These are phyloP conservation scores for Poa pratensis DNA, from an alignment of 176 grass and related monocot species.

Conservation along the genomic window DNA sequence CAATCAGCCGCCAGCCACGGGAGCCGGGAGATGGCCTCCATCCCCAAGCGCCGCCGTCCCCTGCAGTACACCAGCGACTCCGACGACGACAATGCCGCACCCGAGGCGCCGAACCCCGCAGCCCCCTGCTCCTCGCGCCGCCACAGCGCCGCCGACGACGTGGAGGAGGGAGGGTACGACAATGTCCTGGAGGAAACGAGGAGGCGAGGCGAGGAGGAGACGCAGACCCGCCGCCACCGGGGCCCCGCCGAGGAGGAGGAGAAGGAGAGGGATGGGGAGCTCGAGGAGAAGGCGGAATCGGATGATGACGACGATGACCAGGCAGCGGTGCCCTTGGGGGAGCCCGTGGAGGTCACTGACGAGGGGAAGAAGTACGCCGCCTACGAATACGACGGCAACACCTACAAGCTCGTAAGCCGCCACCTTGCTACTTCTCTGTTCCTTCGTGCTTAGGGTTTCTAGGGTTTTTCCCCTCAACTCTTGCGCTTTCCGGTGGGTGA, in stretches of 20 bases:
- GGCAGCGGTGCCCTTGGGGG: slow-evolving; percentile 64
- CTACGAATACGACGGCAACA: slow-evolving; percentile 84
- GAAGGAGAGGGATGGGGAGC: slow-evolving; percentile 23
- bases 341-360: slow-evolving; percentile 64
- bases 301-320: slow-evolving; percentile 44
- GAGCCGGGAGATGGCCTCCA: background rate
- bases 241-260: slow-evolving; percentile 39
- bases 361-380: slow-evolving; percentile 71
- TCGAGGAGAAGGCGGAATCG: background rate
- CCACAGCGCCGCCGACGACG: slow-evolving; percentile 22
- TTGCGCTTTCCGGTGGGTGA: slow-evolving; percentile 12
- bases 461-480: slow-evolving; percentile 9
- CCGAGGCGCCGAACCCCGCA: slow-evolving; percentile 16
- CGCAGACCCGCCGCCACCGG: slow-evolving; percentile 38
- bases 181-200: slow-evolving; percentile 52
- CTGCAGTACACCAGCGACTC: slow-evolving; percentile 56
- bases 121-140: slow-evolving; percentile 22
- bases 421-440: background rate
- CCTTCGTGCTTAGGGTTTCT: slow-evolving; percentile 35
- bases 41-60: slow-evolving; percentile 51
- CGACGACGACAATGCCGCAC: slow-evolving; percentile 35
- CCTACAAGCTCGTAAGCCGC: slow-evolving; percentile 70
- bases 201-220: slow-evolving; percentile 48
- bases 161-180: slow-evolving; percentile 53
- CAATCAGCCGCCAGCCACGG: slow-evolving; percentile 32